Evolutionary conservation across 305 asterid genomes (phyloP).

Genomic region (Rubia peregrina): DNA sequence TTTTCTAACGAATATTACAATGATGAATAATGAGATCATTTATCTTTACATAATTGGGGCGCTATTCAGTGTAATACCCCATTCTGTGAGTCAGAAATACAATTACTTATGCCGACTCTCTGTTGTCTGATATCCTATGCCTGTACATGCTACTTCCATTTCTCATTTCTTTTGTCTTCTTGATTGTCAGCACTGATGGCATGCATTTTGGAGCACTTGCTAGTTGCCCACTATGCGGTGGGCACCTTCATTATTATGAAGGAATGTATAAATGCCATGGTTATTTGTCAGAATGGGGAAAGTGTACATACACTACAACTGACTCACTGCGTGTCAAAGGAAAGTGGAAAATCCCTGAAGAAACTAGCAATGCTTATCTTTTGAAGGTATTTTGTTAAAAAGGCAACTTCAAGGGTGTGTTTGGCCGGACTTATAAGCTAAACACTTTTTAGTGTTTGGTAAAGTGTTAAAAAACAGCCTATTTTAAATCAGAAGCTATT

Average conservation of each 20-base stretch:
- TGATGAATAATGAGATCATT: neutral
- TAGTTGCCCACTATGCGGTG: constrained; percentile 73
- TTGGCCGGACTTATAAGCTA: too few relatives aligned
- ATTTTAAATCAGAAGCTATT: too few relatives aligned
- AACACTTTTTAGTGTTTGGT: too few relatives aligned
- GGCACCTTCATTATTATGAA: constrained; percentile 62
- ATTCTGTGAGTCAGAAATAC: neutral
- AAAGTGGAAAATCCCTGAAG: constrained; percentile 90
- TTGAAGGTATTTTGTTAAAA: constrained; percentile 48
- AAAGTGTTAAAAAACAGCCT: too few relatives aligned
- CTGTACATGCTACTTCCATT: neutral
- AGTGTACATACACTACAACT: constrained; percentile 65
- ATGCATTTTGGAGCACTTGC: constrained; percentile 88
- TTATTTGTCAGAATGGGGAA: constrained; percentile 84
- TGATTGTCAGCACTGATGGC: constrained; percentile 72
- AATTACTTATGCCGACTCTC: neutral
- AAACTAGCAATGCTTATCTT: constrained; percentile 60
- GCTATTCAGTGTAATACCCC: neutral
- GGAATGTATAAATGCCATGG: constrained; percentile 83
- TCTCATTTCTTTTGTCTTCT: constrained; percentile 13
- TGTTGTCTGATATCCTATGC: constrained; percentile 4
- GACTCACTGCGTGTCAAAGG: constrained; percentile 69
- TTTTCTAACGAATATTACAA: neutral
- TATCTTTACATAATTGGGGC: neutral
- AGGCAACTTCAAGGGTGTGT: constrained; percentile 1